Evolutionary conservation across 495 filamentous ascomycete genomes (phyloP), one percentile per base, ranked within the genome.

Genomic region (Hapsidospora chrysogenum): DNA sequence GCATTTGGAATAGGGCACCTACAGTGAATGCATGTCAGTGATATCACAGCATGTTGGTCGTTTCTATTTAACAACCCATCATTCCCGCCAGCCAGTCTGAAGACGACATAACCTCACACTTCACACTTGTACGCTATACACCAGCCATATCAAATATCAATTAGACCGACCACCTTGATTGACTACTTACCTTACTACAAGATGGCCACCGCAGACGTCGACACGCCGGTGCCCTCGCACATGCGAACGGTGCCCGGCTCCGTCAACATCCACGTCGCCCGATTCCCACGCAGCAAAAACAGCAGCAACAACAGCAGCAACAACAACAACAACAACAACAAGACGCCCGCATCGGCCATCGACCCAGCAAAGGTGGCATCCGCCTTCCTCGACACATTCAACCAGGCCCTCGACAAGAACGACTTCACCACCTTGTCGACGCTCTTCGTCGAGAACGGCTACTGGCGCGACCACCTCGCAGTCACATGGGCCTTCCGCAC

Each of bases 391-490:
- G 37, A 51, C 1, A 39, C 53, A 9, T 53, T 79, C 34, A 80
- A 77, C 39, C 33, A 49, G 3, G 48, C 51, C 2, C 48, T 78
- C 5, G 40, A 44, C 2, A 44, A 40, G 2, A 48, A 46, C 9
- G 54, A 72, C 33, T 43, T 51, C 13, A 46, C 46, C 3, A 43
- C 45, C 3, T 23, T 60, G 16, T 47, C 54, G 3, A 35, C 42
- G 4, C 54, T 78, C 4, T 78, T 80, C 44, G 50, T 71, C 11
- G 47, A 57, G 3, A 58, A 68, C 26, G 63, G 64, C 6, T 81
- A 70, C 54, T 78, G 74, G 73, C 61, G 72, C 4, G 74, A 78
- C 36, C 70, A 74, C 42, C 57, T 76, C 2, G 66, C 57, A 7
- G 37, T 78, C 8, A 63, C 68, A 18, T 80, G 71, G 72, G 61